Conservation (phyloP, 306 rosid species). For the Citrullus mucosospermus region DNA sequence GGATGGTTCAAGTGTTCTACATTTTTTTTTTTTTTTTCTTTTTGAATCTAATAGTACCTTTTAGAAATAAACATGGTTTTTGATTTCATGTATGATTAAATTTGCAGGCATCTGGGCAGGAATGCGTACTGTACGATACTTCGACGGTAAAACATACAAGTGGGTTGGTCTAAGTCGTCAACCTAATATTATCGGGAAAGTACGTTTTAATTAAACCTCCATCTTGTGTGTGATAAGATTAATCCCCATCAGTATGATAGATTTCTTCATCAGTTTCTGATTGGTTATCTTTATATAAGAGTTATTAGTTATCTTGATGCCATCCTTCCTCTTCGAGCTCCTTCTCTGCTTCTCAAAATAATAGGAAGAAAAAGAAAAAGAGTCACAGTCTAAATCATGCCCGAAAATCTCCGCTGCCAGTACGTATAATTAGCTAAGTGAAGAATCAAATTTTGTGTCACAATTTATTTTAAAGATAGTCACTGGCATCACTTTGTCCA, state of each 20-base stretch:
- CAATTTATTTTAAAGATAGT: neutral
- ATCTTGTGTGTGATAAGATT: neutral
- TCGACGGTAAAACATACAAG: conserved; percentile 95
- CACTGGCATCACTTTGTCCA: neutral
- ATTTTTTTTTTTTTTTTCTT: neutral
- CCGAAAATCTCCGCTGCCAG: neutral
- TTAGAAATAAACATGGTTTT: neutral
- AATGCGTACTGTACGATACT: conserved; percentile 91
- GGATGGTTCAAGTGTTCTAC: neutral
- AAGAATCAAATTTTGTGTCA: neutral
- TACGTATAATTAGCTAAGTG: neutral
- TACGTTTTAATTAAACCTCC: conserved; percentile 26
- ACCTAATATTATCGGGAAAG: conserved; percentile 90
- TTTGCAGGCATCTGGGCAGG: conserved; percentile 98
- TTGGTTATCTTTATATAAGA: neutral
- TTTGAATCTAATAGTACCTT: neutral
- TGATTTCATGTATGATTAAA: neutral
- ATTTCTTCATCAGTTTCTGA: neutral
- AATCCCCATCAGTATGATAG: neutral
- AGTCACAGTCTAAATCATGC: neutral
- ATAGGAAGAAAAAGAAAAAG: neutral
- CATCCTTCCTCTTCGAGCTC: neutral
- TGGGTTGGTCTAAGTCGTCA: conserved; percentile 99
- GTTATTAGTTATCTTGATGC: neutral
- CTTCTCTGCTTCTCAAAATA: neutral